Evolutionary conservation across 164 flowering plant genomes (phyloP).

Genomic region (Macadamia tetraphylla): DNA sequence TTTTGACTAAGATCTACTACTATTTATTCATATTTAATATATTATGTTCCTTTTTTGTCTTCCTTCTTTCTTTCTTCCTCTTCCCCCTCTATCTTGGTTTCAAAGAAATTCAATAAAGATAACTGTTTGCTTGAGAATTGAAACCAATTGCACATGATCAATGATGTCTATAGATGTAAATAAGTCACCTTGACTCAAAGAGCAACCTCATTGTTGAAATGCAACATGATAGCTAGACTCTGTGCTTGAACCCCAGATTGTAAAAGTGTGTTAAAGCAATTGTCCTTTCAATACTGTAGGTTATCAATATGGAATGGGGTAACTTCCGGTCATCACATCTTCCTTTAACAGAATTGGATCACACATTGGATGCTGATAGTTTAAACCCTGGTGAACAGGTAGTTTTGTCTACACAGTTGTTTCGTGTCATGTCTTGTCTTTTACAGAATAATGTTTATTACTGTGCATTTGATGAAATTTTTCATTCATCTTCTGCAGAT

Average conservation of each 20-base stretch:
- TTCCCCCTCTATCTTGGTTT: not conserved
- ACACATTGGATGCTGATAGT: conserved; percentile 71
- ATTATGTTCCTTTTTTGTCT: not conserved
- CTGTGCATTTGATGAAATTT: too few species aligned
- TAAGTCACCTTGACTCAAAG: not conserved
- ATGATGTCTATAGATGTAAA: not conserved
- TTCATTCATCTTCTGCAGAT: conserved; percentile 38
- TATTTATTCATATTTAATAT: not conserved
- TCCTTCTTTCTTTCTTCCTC: not conserved
- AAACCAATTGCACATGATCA: not conserved
- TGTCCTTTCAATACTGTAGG: conserved; percentile 35
- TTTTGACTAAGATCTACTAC: not conserved
- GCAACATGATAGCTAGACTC: not conserved
- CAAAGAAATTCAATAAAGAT: not conserved
- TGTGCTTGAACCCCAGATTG: not conserved
- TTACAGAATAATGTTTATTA: not conserved
- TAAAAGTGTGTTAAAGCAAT: not conserved
- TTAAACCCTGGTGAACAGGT: conserved; percentile 94
- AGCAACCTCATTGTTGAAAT: not conserved
- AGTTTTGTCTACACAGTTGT: not conserved
- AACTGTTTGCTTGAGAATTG: not conserved
- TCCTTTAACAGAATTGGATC: conserved; percentile 85
- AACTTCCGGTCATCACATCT: conserved; percentile 87
- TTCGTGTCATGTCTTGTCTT: conserved; percentile 3
- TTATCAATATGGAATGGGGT: conserved; percentile 99